Evolutionary conservation across 2,329 filamentous ascomycete genomes (phyloP), one percentile per base, ranked within the genome.

Genomic region (Penicillium sumatraense): DNA sequence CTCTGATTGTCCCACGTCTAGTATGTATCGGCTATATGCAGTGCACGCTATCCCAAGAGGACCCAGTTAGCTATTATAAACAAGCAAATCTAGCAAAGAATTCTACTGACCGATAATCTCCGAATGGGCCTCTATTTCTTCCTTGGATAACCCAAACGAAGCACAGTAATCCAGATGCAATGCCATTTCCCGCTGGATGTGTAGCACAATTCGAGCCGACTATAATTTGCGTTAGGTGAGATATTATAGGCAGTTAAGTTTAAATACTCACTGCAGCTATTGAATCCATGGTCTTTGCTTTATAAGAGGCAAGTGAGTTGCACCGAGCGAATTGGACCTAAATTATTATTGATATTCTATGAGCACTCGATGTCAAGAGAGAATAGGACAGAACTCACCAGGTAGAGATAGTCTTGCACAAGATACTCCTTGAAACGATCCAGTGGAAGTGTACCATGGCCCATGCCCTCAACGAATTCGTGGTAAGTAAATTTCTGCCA

Each of bases 361-460:
- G n/a, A n/a, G n/a, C n/a, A n/a, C n/a, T n/a, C n/a, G n/a, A n/a
- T n/a, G n/a, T n/a, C n/a, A 18, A 18, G 24, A 6, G 10, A 51
- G 11, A 13, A 9, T 23, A 38, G 14, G 24, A 5, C 31, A 35
- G 23, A 16, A 68, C 81, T 38, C 66, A 95, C 89, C 40, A 97
- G 78, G 68, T 95, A 98, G 4, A 96, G 80, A 67, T 97, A 97
- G 68, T 98, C 93, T 66, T 98, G 93, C 9, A 95, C 83, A 53
- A 98, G 85, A 70, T 97, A 98, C 35, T 89, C 83, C 72, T 92
- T 95, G 80, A 96, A 98, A 0, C 86, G 88, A 40, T 89, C 84
- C 1, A 89, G 64, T 0, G 90, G 88, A 18, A 98, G 78, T 7
- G 84, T 88, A 0, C 91, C 92, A 55, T 88, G 81, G 0, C 89